Base-by-base conservation (phyloP, 441 rosid species). In the Croton setiger region DNA sequence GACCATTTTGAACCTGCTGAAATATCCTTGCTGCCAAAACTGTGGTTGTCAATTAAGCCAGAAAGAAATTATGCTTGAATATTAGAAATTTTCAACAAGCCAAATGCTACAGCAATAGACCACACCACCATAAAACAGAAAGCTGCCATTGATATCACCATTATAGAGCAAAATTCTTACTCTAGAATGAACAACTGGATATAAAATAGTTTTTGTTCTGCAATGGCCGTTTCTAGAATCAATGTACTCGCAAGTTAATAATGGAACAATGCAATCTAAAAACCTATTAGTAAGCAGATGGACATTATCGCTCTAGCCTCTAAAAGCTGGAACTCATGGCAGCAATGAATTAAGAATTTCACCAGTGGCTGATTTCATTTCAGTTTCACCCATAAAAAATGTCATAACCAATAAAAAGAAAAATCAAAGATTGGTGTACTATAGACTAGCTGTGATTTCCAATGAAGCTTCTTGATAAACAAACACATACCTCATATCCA, bases 401-500 rank as follows among this genome's bases (percentile, higher is more conserved):
- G n/a, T 39, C 57, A 17, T 18, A 44, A 44, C n/a, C 21, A 33
- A 3, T 27, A 41, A 20, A 56, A 33, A 56, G 53, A 20, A 56
- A 33, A 56, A 27, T 47, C 33, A 17, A 12, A 36, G 11, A 39
- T 51, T 43, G 68, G 4, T 37, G 0, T 27, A 66, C 14, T 18
- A 21, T 20, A 3, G 12, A 39, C 21, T 6, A n/a, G 41, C 37
- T 13, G 37, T 15, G 37, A 66, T 35, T 14, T 31, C 15, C 17
- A 35, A 12, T 18, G 4, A 15, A 23, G 14, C 39, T 56, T 20
- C 53, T 35, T 15, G 27, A n/a, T 44, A 59, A 27, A 51, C 21
- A 72, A 4, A 17, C 57, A 60, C 72, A 51, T 74, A 84, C 96
- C 97, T 88, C 90, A 64, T 52, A 92, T 68, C 97, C 97, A 21